These are phyloP conservation scores for Ophiostoma pallidulum DNA, from an alignment of 2,329 filamentous ascomycete genomes.

Conservation along the genomic window DNA sequence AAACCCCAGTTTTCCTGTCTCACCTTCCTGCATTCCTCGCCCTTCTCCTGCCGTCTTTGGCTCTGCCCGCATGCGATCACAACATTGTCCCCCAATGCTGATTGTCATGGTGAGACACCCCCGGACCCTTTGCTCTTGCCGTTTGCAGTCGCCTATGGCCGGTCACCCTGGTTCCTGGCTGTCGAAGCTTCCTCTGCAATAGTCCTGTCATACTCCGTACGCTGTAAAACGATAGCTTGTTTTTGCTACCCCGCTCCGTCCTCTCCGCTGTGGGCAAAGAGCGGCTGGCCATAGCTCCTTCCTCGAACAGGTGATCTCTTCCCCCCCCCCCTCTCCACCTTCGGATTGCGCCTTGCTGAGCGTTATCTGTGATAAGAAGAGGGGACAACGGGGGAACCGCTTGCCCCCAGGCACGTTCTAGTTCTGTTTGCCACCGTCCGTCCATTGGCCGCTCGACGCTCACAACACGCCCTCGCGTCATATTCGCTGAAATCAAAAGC, in stretches of 20 bases:
- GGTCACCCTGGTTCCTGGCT: too few species aligned
- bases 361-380: too few species aligned
- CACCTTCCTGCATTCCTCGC: background rate
- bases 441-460: too few species aligned
- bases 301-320: background rate
- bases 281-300: background rate
- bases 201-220: too few species aligned
- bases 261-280: background rate
- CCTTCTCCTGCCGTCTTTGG: background rate
- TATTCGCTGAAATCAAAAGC: too few species aligned
- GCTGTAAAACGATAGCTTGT: background rate
- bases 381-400: too few species aligned
- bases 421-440: too few species aligned
- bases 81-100: background rate
- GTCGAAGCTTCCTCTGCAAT: too few species aligned
- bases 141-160: background rate
- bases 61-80: conserved; percentile 1
- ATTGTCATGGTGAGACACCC: background rate
- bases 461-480: too few species aligned
- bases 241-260: background rate
- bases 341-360: too few species aligned
- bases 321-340: background rate
- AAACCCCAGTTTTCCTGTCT: background rate
- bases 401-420: too few species aligned
- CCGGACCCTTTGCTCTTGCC: background rate